Conservation (phyloP, 2,329 filamentous ascomycete genomes). For the Tolypocladium ophioglossoides region DNA sequence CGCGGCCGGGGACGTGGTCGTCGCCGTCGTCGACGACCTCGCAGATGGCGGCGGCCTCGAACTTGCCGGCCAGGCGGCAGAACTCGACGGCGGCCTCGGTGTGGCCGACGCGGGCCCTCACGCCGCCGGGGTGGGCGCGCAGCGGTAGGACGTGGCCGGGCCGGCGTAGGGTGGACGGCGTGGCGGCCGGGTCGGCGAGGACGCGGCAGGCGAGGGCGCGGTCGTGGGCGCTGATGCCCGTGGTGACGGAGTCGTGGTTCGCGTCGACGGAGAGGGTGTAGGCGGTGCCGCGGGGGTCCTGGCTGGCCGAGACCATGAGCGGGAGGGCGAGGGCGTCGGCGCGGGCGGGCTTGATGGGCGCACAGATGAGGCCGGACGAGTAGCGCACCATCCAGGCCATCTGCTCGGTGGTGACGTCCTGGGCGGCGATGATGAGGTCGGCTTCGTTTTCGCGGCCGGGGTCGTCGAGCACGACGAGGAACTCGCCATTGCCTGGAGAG, state of each 20-base stretch:
- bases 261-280: conserved; percentile 89
- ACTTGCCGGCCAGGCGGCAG: conserved; percentile 73
- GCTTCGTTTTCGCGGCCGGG: conserved; percentile 93
- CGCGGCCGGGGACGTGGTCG: conserved; percentile 51
- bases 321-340: conserved; percentile 66
- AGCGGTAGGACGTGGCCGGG: conserved; percentile 90
- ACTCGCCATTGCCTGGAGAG: conserved; percentile 62
- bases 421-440: conserved; percentile 89
- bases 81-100: conserved; percentile 92
- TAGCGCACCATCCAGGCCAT: conserved; percentile 95
- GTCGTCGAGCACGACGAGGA: conserved; percentile 92
- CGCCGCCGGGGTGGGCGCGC: conserved; percentile 67
- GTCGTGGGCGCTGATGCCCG: conserved; percentile 85
- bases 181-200: conserved; percentile 57
- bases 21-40: conserved; percentile 85
- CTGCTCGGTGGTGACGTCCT: conserved; percentile 74
- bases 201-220: conserved; percentile 70
- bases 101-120: conserved; percentile 70
- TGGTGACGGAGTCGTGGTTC: conserved; percentile 60
- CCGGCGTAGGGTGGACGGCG: conserved; percentile 55
- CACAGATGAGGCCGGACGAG: conserved; percentile 85
- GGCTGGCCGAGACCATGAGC: conserved; percentile 67
- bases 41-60: conserved; percentile 70
- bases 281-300: conserved; percentile 83
- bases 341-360: conserved; percentile 61